Percentiles rank a stretch among this genome's conserved stretches.
phyloP scores from a whole-genome alignment of 768 basidiomycete genomes.

The Hygrophorus pudorinus region DNA sequence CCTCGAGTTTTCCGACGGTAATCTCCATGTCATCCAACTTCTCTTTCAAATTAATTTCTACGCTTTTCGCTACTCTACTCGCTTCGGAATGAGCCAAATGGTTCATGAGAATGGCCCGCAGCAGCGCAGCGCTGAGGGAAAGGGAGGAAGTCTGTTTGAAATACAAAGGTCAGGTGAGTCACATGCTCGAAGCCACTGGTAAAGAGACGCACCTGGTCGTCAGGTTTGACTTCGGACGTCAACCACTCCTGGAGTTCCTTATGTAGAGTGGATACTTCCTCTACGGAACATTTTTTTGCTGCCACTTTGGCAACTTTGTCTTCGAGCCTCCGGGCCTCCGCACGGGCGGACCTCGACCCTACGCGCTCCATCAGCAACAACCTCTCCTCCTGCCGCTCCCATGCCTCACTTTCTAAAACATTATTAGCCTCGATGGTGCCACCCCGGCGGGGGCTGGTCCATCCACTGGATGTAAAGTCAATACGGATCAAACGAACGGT shows the following conservation, averaged over 20 bases:
- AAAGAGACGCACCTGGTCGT: conserved; percentile 49
- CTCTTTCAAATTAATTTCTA: conserved; percentile 51
- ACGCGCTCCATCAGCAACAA: conserved; percentile 23
- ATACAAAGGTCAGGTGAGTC: not conserved
- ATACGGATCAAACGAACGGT: conserved; percentile 69
- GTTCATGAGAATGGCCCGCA: conserved; percentile 78
- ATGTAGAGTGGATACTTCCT: conserved; percentile 71
- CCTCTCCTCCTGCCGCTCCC: conserved; percentile 3
- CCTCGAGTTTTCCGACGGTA: conserved; percentile 49
- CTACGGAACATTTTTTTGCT: conserved; percentile 79
- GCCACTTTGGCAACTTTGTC: conserved; percentile 72
- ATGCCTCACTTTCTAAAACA: conserved; percentile 12
- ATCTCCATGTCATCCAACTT: conserved; percentile 59
- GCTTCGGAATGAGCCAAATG: conserved; percentile 74
- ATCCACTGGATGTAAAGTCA: conserved; percentile 62
- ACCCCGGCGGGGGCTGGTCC: conserved; percentile 54
- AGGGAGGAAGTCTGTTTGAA: conserved; percentile 49
- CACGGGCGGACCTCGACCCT: conserved; percentile 28
- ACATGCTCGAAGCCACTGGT: not conserved
- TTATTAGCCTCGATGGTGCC: conserved; percentile 36
- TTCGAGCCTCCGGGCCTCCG: conserved; percentile 60
- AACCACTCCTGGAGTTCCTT: conserved; percentile 76
- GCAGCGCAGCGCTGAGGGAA: conserved; percentile 64
- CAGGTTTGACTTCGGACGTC: conserved; percentile 43
- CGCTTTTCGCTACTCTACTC: conserved; percentile 52